Evolutionary conservation across 2,329 filamentous ascomycete genomes (phyloP), one percentile per base, ranked within the genome.

Genomic region (Alternaria panax): DNA sequence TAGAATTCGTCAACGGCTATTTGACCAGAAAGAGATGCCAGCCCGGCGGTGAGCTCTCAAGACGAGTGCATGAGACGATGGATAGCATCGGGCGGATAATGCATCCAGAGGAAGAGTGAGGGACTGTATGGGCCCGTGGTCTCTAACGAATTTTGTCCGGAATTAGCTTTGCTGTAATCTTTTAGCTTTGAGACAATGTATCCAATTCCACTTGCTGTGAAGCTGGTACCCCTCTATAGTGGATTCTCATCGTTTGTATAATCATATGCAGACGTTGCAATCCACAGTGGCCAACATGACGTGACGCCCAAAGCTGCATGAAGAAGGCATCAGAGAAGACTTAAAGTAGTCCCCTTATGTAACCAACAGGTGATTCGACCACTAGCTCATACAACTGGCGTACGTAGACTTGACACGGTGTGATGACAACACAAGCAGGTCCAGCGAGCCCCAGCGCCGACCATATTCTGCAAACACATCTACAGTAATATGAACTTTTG

Each of bases 181-280:
- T 2, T 47, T 24, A 7, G 7, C 12, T 20, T 8, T 5, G n/a
- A 14, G 18, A 2, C 14, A 24, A 0, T 6, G 7, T 16, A 9
- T 12, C 11, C 9, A 9, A 11, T 2, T 6, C 12, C 12, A 1
- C 1, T 48, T n/a, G 1, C 1, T n/a, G 5, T 16, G 9, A 5
- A 4, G 45, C 2, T 4, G 20, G 5, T 1, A n/a, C 12, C 14
- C 28, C 28, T 18, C 5, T 4, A 4, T 6, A 16, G 38, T 16
- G 3, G 20, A 3, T 6, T 16, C 24, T 24, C 20, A 5, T 40
- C n/a, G 36, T 40, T 40, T 20, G 36, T 8, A 20, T 40, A 8
- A 20, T 20, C 36, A 6, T 40, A 11, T 40, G 18, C 36, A 40
- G 11, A 5, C 1, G 6, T 40, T 40, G 14, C n/a, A 40, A 40